phyloP scores from a whole-genome alignment of 2,329 filamentous ascomycete species.

The Nigrospora oryzae region DNA sequence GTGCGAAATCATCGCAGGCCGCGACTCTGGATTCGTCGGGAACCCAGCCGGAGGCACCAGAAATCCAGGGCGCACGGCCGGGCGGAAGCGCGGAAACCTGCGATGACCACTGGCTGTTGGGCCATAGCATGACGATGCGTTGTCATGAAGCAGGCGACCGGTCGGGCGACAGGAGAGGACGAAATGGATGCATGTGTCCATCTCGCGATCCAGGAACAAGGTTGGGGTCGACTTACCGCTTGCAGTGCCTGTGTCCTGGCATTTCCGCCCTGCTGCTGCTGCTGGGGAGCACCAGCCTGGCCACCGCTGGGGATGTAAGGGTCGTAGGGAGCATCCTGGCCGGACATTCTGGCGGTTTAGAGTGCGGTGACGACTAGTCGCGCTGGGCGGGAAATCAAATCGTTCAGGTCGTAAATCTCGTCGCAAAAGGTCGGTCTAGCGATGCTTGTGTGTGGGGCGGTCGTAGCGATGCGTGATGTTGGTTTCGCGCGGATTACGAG shows the following conservation, averaged over 20 bases:
- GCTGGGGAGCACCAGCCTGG: conserved; percentile 30
- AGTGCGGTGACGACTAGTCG: not conserved
- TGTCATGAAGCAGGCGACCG: too few relatives aligned
- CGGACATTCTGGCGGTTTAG: conserved; percentile 33
- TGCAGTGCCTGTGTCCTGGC: conserved; percentile 60
- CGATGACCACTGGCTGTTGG: too few relatives aligned
- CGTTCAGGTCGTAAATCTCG: not conserved
- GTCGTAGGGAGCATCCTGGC: conserved; percentile 63
- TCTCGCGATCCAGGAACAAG: conserved; percentile 11
- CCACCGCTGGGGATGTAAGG: conserved; percentile 72
- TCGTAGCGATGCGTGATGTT: too few relatives aligned
- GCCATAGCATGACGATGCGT: too few relatives aligned
- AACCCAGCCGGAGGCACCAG: too few relatives aligned
- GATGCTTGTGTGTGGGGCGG: not conserved
- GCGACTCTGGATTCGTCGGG: too few relatives aligned
- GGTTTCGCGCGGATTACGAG: not conserved
- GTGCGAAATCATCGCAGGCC: too few relatives aligned
- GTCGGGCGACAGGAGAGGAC: too few relatives aligned
- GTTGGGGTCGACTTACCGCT: conserved; percentile 54
- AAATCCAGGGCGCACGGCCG: too few relatives aligned
- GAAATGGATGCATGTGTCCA: not conserved
- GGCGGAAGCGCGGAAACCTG: too few relatives aligned
- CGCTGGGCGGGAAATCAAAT: not conserved
- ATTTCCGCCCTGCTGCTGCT: conserved; percentile 36
- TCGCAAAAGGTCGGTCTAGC: not conserved